Evolutionary conservation across 441 rosid genomes (phyloP), one percentile per base, ranked within the genome.

Genomic region (Heliophila coronopifolia): DNA sequence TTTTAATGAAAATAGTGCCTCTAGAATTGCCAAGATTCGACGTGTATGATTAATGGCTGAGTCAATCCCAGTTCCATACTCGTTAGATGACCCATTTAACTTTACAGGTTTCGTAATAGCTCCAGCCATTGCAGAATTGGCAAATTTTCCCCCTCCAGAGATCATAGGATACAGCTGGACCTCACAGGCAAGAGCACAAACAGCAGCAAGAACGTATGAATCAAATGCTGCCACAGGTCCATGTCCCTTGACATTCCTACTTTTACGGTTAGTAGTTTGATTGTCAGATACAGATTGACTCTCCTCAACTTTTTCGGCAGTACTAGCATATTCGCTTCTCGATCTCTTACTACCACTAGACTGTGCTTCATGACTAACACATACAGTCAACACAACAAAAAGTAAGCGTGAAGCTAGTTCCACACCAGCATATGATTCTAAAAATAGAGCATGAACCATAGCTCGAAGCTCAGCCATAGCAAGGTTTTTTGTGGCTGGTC

Each of bases 141-240:
- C 66, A 61, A 67, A 75, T 27, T 63, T 81, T 13, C 67, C 62
- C 43, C 78, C 78, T 59, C 78, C 83, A 35, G 88, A 72, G 61
- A 92, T 33, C 70, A 81, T 71, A 26, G 99, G 94, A 60, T 85
- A 80, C 73, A 83, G 59, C 73, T 85, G 96, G 73, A 92, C 92
- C 85, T 92, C 99, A 42, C 94, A 88, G 28, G 99, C 78, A 65
- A 92, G 97, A 60, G 99, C 97, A 62, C 99, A 92, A 39, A 88
- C 88, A 58, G 99, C 97, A 59, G 97, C 97, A 49, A 92, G 78
- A 64, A 92, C 97, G 62, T 83, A 92, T 14, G 99, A 92, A 74
- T 92, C 97, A 73, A 92, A 92, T 42, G 99, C 94, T 44, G 92
- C 94, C 50, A 88, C 88, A 45, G 99, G 99, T 55, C 99, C 97